A percentile compares a stretch with the other conserved stretches of the same genome.
phyloP scores from a whole-genome alignment of 345 rosid genomes.

The Ceriops decandra region DNA sequence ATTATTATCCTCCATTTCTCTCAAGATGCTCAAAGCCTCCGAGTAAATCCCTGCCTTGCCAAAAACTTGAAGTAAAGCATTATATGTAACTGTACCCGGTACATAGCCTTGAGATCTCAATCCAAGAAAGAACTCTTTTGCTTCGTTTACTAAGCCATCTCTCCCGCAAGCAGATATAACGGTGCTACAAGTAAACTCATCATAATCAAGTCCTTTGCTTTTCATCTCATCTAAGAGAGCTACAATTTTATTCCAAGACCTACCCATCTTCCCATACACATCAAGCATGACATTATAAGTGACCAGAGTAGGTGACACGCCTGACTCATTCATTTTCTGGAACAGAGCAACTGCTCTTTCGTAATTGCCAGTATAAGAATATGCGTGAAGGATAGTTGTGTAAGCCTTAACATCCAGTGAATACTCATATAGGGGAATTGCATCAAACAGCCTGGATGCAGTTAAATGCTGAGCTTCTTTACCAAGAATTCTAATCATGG shows the following conservation, averaged over 20 bases:
- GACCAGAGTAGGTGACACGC: constrained; percentile 69
- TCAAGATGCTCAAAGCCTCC: constrained; percentile 67
- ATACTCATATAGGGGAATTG: constrained; percentile 53
- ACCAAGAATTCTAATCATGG: constrained; percentile 65
- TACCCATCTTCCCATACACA: constrained; percentile 85
- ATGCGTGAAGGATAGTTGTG: constrained; percentile 66
- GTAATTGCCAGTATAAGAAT: constrained; percentile 59
- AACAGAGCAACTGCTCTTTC: constrained; percentile 55
- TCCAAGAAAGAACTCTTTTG: constrained; percentile 62
- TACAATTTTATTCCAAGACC: constrained; percentile 68
- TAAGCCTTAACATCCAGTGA: constrained; percentile 67
- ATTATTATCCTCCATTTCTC: constrained; percentile 79
- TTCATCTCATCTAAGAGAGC: constrained; percentile 64
- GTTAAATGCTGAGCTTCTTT: constrained; percentile 66
- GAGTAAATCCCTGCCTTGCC: constrained; percentile 74
- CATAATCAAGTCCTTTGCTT: constrained; percentile 51
- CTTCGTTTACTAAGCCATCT: constrained; percentile 73
- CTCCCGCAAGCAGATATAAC: constrained; percentile 87
- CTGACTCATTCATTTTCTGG: constrained; percentile 63
- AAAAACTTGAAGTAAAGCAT: constrained; percentile 70
- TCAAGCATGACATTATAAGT: constrained; percentile 90
- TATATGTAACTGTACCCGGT: constrained; percentile 77
- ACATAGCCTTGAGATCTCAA: constrained; percentile 64
- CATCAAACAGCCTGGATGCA: constrained; percentile 69
- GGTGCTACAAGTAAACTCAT: constrained; percentile 89